Percentiles rank a stretch among this genome's conserved stretches.
phyloP scores from a whole-genome alignment of 768 basidiomycete genomes.

The Calocybe gangraenosa region DNA sequence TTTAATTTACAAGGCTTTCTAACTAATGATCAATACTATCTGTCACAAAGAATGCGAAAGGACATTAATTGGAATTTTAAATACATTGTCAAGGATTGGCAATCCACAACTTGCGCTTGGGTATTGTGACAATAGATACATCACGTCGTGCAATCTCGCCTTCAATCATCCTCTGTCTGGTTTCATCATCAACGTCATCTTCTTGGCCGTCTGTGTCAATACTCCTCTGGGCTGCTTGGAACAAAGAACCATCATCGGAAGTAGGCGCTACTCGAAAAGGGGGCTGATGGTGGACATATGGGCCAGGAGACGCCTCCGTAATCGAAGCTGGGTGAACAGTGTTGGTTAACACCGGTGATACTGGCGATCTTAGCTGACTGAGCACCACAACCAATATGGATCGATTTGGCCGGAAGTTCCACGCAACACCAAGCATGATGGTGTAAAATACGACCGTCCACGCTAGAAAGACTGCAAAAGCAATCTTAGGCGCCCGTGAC shows the following conservation, averaged over 20 bases:
- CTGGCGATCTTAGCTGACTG: conserved; percentile 30
- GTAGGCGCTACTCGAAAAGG: conserved; percentile 40
- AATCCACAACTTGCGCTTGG: conserved; percentile 71
- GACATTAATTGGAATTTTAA: background rate
- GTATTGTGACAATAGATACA: conserved; percentile 77
- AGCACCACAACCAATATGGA: conserved; percentile 54
- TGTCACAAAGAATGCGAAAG: background rate
- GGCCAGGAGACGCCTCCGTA: conserved; percentile 49
- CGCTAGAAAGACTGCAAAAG: conserved; percentile 62
- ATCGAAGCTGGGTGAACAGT: conserved; percentile 33
- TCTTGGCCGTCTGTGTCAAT: conserved; percentile 58
- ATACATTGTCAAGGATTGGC: conserved; percentile 48
- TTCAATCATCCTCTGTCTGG: conserved; percentile 70
- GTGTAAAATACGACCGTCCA: conserved; percentile 60
- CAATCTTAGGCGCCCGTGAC: conserved; percentile 45
- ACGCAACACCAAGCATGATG: conserved; percentile 48
- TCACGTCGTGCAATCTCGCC: conserved; percentile 80
- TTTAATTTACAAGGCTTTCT: conserved; percentile 11
- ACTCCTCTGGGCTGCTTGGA: conserved; percentile 41
- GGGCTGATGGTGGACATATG: conserved; percentile 71
- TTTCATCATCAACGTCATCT: conserved; percentile 72
- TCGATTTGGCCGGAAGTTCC: conserved; percentile 50
- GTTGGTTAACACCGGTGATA: conserved; percentile 20
- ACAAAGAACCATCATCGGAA: conserved; percentile 35
- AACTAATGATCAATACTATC: conserved; percentile 13